Conservation (phyloP, 805 yeast species). For the Teunomyces gatunensis region DNA sequence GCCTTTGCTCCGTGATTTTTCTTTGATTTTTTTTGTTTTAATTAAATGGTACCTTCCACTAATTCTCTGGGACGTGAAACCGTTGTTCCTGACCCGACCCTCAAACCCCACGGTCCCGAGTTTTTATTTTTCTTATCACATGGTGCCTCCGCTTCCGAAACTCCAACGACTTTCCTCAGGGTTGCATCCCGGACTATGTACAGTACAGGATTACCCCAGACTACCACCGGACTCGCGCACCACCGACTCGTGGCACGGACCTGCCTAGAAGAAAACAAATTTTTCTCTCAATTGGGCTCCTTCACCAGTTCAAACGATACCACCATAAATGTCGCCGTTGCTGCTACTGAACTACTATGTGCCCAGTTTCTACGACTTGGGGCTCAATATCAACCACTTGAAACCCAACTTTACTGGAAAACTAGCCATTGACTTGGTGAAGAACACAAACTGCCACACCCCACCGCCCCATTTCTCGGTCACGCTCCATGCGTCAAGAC, state of each 20-base stretch:
- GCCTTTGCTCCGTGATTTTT: not conserved
- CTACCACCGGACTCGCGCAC: not conserved
- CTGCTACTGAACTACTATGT: constrained; percentile 31
- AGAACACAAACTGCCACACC: constrained; percentile 19
- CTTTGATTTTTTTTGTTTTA: not conserved
- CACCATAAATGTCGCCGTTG: constrained; percentile 2
- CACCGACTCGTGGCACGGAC: not conserved
- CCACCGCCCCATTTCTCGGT: constrained; percentile 15
- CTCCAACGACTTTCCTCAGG: not conserved
- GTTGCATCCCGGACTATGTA: not conserved
- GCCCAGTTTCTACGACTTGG: constrained; percentile 40
- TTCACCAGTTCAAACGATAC: no score
- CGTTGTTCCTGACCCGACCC: not conserved
- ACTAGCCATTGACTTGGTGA: constrained; percentile 27
- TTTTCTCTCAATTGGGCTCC: not conserved
- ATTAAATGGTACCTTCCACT: not conserved
- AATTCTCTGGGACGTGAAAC: not conserved
- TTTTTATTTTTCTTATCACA: not conserved
- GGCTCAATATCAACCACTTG: constrained; percentile 37
- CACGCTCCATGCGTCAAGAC: constrained; percentile 40
- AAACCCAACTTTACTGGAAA: constrained; percentile 49
- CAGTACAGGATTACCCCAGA: not conserved
- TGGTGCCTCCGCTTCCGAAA: not conserved
- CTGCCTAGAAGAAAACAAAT: not conserved
- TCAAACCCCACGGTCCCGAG: not conserved